Base-by-base conservation (phyloP, 106 monocot species). In the Dendrobium huoshanense region DNA sequence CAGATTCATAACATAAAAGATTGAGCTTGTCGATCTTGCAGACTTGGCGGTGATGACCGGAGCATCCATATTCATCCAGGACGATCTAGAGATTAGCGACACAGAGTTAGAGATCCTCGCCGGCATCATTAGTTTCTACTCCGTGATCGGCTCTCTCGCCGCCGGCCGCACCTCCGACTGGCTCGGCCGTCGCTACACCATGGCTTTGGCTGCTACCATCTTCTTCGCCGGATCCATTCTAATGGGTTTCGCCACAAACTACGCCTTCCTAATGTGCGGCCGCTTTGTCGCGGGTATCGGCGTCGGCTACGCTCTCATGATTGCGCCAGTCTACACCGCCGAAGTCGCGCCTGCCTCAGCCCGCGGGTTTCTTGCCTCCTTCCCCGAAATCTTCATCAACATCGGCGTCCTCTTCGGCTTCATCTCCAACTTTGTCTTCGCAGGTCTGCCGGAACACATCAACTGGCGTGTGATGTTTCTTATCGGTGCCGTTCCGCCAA, bases 1-100 rank as follows among this genome's bases (percentile, higher is more conserved):
- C 1, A 37, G 1, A 37, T 37, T 1, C 6, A 44, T 44, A 44
- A 9, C 44, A 44, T 7, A 44, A 44, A 44, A 44, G 44, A 44
- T 44, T 44, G 44, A 44, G 44, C 0, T 44, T 44, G 5, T 44
- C 44, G 44, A 44, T 44, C 44, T 0, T 6, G 7, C 31, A 87
- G 87, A 87, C 64, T 78, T 85, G 20, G 87, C 81, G 7, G 87
- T 87, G 79, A 82, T 87, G 82, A 87, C 84, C 73, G 87, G 87
- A 0, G 87, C 84, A 7, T 47, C 79, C 16, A 18, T 87, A 10
- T 87, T 84, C 82, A 84, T 87, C 41, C 75, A 87, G 42, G 51
- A 82, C 3, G 87, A 87, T 75, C 73, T 87, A n/a, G 82, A 87
- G 70, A 55, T 85, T 27, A 55, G 33, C 0, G 87, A 87, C 79